These are phyloP conservation scores for Vickermania ingenoplastis DNA, from an alignment of 208 protist species.

Conservation along the genomic window DNA sequence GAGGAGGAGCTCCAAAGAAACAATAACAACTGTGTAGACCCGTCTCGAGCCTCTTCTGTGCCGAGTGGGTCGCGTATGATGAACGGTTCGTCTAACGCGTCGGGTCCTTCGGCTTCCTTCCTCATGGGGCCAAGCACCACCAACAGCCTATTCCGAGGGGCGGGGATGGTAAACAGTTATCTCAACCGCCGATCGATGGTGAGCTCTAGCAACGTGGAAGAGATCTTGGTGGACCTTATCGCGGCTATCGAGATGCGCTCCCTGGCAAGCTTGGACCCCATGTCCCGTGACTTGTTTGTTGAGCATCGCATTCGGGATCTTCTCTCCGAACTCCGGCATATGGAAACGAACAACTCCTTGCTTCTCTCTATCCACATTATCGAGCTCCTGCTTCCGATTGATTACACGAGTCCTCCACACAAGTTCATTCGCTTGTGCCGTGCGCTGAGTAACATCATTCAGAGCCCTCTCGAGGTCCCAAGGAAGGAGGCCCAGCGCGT, in stretches of 20 bases:
- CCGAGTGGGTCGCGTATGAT: background rate
- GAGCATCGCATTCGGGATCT: slow-evolving; percentile 79
- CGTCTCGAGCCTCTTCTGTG: background rate
- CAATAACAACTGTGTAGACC: too few species aligned
- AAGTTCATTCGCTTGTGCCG: slow-evolving; percentile 82
- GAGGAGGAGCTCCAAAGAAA: too few species aligned
- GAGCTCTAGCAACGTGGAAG: slow-evolving; percentile 3
- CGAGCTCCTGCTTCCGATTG: slow-evolving; percentile 65
- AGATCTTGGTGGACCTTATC: slow-evolving; percentile 66
- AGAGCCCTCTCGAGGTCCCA: slow-evolving; percentile 58
- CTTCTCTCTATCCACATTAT: slow-evolving; percentile 65
- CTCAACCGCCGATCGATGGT: background rate
- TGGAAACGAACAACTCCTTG: slow-evolving; percentile 35
- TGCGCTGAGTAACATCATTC: slow-evolving; percentile 54
- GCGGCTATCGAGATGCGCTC: slow-evolving; percentile 72
- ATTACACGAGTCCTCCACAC: slow-evolving; percentile 66
- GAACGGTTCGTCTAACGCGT: too few species aligned
- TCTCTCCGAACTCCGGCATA: slow-evolving; percentile 52
- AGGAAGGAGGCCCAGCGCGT: slow-evolving; percentile 68
- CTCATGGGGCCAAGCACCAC: background rate
- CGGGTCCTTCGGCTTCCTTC: too few species aligned
- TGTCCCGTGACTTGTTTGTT: slow-evolving; percentile 66
- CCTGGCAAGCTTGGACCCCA: slow-evolving; percentile 63
- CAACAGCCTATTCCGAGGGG: background rate
- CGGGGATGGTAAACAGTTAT: background rate